Evolutionary conservation across 2,329 filamentous ascomycete species (phyloP).

Genomic region (Clarireedia homoeocarpa): DNA sequence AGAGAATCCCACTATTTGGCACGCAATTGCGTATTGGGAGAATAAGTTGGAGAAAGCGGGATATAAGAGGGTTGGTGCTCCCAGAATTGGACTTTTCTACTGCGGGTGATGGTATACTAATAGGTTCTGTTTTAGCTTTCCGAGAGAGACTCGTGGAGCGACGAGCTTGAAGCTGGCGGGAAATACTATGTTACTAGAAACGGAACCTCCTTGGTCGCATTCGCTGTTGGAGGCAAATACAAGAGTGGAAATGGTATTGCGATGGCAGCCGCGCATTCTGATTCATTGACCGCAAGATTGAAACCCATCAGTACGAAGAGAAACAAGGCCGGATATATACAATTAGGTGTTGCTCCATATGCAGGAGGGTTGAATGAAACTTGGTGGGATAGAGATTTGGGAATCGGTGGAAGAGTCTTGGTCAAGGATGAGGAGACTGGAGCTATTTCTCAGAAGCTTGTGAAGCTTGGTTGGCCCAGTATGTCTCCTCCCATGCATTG

Average conservation of each 20-base stretch:
- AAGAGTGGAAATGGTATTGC: constrained; percentile 78
- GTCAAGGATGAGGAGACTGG: constrained; percentile 64
- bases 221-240: constrained; percentile 73
- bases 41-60: constrained; percentile 63
- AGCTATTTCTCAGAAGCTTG: constrained; percentile 73
- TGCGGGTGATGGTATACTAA: constrained; percentile 12
- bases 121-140: constrained; percentile 46
- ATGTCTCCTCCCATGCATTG: constrained; percentile 20
- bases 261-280: constrained; percentile 87
- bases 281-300: constrained; percentile 81
- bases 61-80: constrained; percentile 56
- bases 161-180: constrained; percentile 65
- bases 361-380: constrained; percentile 80
- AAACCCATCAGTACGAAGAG: constrained; percentile 85
- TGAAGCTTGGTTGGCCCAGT: constrained; percentile 88
- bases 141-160: constrained; percentile 69
- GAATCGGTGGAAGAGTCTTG: constrained; percentile 82
- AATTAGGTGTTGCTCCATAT: constrained; percentile 89
- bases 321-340: constrained; percentile 76
- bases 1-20: constrained; percentile 88
- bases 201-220: constrained; percentile 77
- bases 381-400: constrained; percentile 96
- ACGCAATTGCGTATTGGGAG: constrained; percentile 75
- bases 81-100: background rate
- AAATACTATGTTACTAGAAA: constrained; percentile 89